A percentile compares a stretch with the other conserved stretches of the same genome.
phyloP scores from a whole-genome alignment of 2,329 filamentous ascomycete genomes.

The Alternaria viburni region DNA sequence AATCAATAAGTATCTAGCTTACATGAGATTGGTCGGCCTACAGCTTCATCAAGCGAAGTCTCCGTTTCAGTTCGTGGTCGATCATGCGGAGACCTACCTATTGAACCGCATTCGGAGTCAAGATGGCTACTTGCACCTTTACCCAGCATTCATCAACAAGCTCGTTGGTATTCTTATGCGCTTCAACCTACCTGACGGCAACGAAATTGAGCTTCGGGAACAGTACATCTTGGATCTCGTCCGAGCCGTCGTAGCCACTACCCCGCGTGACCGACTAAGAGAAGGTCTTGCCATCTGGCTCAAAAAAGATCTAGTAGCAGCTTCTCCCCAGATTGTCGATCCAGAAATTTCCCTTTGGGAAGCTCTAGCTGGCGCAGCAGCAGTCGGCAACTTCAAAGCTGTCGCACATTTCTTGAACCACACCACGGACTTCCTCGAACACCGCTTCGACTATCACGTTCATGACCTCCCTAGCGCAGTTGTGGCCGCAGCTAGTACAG shows the following conservation, averaged over 20 bases:
- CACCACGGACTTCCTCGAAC: neutral
- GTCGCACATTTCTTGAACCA: neutral
- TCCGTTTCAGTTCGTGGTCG: neutral
- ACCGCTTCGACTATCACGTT: neutral
- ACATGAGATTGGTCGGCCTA: neutral
- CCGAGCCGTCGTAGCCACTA: neutral
- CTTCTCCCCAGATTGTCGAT: neutral
- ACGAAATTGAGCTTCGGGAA: neutral
- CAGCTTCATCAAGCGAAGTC: neutral
- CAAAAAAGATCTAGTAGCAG: neutral
- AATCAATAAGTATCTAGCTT: neutral
- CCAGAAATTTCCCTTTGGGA: neutral
- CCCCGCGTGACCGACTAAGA: neutral
- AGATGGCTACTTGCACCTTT: neutral
- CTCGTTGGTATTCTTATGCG: neutral
- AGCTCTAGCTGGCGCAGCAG: neutral
- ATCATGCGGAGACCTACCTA: neutral
- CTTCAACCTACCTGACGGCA: neutral
- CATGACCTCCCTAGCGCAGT: neutral
- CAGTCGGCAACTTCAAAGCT: neutral
- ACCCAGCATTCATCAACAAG: neutral
- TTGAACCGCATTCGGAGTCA: neutral
- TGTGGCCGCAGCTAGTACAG: neutral
- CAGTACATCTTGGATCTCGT: neutral
- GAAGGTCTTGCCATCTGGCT: neutral